These are phyloP conservation scores for Pestalotiopsis sp. DNA, from an alignment of 2,329 filamentous ascomycete species.

Conservation along the genomic window DNA sequence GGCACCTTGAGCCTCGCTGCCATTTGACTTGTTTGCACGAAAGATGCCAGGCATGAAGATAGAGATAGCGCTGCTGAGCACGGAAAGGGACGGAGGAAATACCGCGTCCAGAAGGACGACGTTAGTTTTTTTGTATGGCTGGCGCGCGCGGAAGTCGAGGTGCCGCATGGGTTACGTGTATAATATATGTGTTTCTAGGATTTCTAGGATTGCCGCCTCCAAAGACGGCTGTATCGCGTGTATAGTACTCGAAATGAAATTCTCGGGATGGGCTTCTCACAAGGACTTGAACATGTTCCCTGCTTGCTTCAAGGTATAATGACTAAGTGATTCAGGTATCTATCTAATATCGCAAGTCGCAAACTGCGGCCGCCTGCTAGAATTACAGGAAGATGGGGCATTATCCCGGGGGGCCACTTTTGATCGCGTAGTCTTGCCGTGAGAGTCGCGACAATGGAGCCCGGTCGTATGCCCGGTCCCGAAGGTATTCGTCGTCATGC, in stretches of 20 bases:
- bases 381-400: neutral
- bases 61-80: neutral
- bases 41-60: neutral
- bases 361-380: neutral
- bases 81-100: neutral
- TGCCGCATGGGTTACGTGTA: constrained; percentile 18
- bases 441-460: neutral
- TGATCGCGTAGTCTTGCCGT: neutral
- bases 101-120: neutral
- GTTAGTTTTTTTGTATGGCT: neutral
- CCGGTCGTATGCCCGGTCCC: too few relatives aligned
- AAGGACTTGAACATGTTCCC: neutral
- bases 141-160: neutral
- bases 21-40: neutral
- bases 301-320: too few relatives aligned
- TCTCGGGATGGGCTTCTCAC: constrained; percentile 5
- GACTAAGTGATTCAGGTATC: too few relatives aligned
- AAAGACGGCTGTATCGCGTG: constrained; percentile 20
- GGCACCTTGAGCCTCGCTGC: neutral
- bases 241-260: constrained; percentile 24
- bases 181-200: constrained; percentile 25
- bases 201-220: constrained; percentile 16
- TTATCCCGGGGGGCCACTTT: neutral
- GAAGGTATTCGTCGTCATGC: too few relatives aligned
- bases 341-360: too few relatives aligned